A percentile compares a stretch with the other conserved stretches of the same genome.
Evolutionary conservation across 2,329 filamentous ascomycete species (phyloP).

Genomic region (Thelonectria discophora): DNA sequence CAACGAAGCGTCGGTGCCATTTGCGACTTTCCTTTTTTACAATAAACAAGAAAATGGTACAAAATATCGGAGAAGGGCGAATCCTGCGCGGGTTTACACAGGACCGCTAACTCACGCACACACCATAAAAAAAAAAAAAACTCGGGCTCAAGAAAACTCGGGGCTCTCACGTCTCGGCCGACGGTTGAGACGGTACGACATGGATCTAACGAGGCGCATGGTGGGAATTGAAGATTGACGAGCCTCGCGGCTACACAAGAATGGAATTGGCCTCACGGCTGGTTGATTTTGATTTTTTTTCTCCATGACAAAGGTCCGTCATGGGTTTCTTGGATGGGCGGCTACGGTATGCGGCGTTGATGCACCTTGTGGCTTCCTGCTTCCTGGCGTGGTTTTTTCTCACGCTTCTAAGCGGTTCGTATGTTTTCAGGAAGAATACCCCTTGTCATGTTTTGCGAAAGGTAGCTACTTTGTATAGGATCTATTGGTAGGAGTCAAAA

Average conservation of each 20-base stretch:
- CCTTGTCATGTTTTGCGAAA: constrained; percentile 22
- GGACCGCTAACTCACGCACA: constrained; percentile 34
- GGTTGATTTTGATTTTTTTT: constrained; percentile 32
- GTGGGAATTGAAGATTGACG: constrained; percentile 41
- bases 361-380: constrained; percentile 15
- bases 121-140: constrained; percentile 11
- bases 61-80: constrained; percentile 21
- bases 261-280: constrained; percentile 44
- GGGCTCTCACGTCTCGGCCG: constrained; percentile 25
- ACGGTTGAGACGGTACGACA: constrained; percentile 27
- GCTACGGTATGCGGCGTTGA: constrained; percentile 35
- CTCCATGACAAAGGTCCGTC: neutral
- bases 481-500: constrained; percentile 21
- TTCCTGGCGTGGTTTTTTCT: constrained; percentile 11
- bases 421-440: constrained; percentile 37
- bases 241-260: constrained; percentile 44
- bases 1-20: constrained; percentile 27
- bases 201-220: constrained; percentile 30
- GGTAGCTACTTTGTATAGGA: neutral
- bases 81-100: constrained; percentile 44
- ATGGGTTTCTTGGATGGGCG: constrained; percentile 22
- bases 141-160: constrained; percentile 20
- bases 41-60: constrained; percentile 25
- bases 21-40: constrained; percentile 11
- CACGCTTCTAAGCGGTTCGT: constrained; percentile 15